Evolutionary conservation across 1,284 basidiomycete genomes (phyloP).

Genomic region (Moniliella sp.): DNA sequence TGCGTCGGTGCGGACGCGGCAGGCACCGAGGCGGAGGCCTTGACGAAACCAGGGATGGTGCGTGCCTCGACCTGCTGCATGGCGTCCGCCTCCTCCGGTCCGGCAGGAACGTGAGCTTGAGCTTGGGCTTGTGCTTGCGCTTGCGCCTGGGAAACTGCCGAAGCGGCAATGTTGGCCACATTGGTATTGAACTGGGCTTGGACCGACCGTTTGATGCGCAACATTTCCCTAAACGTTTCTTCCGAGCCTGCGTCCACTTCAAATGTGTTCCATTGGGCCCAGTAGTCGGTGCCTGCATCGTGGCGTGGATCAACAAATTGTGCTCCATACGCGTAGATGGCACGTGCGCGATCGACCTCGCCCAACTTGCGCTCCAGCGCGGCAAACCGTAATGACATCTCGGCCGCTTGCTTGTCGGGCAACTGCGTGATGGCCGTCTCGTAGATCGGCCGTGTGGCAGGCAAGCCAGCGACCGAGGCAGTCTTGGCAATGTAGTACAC

Average conservation of each 20-base stretch:
- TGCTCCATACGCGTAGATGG: constrained; percentile 85
- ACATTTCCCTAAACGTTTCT: constrained; percentile 94
- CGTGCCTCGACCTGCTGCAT: constrained; percentile 3
- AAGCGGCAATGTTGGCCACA: constrained; percentile 38
- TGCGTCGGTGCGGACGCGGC: neutral
- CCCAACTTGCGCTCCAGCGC: constrained; percentile 87
- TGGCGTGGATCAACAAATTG: constrained; percentile 90
- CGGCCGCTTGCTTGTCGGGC: constrained; percentile 79
- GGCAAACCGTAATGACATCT: constrained; percentile 90
- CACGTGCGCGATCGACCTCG: constrained; percentile 87
- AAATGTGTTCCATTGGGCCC: constrained; percentile 88
- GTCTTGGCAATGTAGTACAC: constrained; percentile 93
- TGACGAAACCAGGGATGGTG: neutral
- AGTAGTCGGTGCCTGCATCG: constrained; percentile 54
- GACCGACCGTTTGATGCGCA: constrained; percentile 88
- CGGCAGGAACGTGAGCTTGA: constrained; percentile 31
- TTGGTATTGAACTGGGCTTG: constrained; percentile 98
- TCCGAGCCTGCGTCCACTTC: constrained; percentile 90
- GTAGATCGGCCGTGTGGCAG: constrained; percentile 87
- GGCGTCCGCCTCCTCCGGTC: constrained; percentile 10
- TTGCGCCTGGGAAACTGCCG: constrained; percentile 9
- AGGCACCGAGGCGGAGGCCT: neutral
- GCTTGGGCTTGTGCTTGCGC: constrained; percentile 30
- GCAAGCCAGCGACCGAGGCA: constrained; percentile 77
- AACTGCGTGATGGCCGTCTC: constrained; percentile 81